Base-by-base conservation (phyloP, 75 land plant genomes). In the Adiantum capillusveneris region DNA sequence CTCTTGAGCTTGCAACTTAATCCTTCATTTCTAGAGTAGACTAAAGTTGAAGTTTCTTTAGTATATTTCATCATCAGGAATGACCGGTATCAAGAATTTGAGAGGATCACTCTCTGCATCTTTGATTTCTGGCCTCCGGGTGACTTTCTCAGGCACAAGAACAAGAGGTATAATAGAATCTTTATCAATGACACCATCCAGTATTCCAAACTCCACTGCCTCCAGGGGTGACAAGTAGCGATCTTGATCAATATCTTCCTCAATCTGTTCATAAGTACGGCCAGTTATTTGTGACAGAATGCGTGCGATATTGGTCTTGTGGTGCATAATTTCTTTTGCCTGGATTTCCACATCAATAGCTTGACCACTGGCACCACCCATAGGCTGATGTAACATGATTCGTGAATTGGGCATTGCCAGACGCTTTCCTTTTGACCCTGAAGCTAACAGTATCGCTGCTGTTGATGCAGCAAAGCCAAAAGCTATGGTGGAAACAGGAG, bases 51-150 rank as follows among this genome's bases (percentile, higher is more conserved):
- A n/a, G n/a, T 41, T 41, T 41, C 12, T 41, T 41, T 70, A 90
- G 62, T 72, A 88, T 41, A 92, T 88, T 62, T 92, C 97, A 71
- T 92, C 97, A 75, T 92, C 97, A 42, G 97, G 95, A 56, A 92
- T 74, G 18, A 78, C 84, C 20, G 96, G 95, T 22, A 63, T 83
- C 59, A 83, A 60, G 53, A 82, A 81, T 74, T 89, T 85, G 27
- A 31, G 74, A 19, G 80, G 81, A 57, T 88, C 80, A 22, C 70
- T 62, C 39, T 26, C 54, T 5, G 81, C 72, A 29, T 74, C 81
- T 45, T 58, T 56, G 57, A 70, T 72, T 44, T 63, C 79, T 28
- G 67, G 31, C 56, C 55, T 75, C 20, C 76, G 52, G 16, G 71
- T 74, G 20, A 83, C 87, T 43, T 45, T 85, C 24, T 82, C 90